phyloP scores from a whole-genome alignment of 1,284 basidiomycete genomes.

The Chiua sp. region DNA sequence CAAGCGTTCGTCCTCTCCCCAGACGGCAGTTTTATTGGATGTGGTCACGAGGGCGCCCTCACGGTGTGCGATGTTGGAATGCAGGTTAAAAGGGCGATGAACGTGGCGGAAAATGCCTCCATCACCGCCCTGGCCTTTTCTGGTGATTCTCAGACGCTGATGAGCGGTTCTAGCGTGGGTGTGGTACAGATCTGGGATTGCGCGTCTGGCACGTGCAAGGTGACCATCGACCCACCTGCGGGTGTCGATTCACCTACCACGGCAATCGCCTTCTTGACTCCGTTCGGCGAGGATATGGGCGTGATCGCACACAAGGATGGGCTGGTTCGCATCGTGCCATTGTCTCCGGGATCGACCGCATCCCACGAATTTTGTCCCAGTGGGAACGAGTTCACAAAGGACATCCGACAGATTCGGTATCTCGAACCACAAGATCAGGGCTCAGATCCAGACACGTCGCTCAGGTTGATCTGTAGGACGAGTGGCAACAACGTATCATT shows the following conservation, averaged over 20 bases:
- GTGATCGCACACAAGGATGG: conserved; percentile 10
- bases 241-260: not conserved
- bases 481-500: conserved; percentile 3
- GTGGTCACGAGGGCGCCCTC: conserved; percentile 18
- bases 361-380: conserved; percentile 11
- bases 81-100: conserved; percentile 6
- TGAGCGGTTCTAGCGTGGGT: conserved; percentile 11
- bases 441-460: not conserved
- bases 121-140: conserved; percentile 12
- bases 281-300: conserved; percentile 8
- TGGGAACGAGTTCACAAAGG: conserved; percentile 1
- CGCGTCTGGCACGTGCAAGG: conserved; percentile 8
- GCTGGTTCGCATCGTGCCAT: conserved; percentile 5
- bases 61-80: conserved; percentile 15
- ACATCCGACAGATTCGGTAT: not conserved
- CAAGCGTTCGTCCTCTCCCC: conserved; percentile 9
- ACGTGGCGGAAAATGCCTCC: conserved; percentile 4
- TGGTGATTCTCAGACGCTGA: conserved; percentile 7
- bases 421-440: not conserved
- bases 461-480: conserved; percentile 11
- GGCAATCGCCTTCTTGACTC: conserved; percentile 8
- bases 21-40: conserved; percentile 9
- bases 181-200: conserved; percentile 11
- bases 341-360: not conserved
- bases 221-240: not conserved